phyloP scores from a whole-genome alignment of 176 grass and related monocot species.

The Aegilops bicornis region DNA sequence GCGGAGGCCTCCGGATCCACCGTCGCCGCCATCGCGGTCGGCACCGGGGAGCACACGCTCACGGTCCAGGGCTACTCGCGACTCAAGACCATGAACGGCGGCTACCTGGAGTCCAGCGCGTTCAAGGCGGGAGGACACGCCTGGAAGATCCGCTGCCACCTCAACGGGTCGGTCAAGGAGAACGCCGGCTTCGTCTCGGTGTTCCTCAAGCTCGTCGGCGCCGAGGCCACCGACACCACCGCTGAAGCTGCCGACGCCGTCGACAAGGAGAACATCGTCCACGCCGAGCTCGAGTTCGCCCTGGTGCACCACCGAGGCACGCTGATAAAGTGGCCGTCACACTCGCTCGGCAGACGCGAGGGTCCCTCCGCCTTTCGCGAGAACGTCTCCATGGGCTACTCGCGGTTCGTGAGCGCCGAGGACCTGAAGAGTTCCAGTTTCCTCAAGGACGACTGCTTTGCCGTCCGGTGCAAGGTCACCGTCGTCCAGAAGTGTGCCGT shows the following conservation, averaged over 20 bases:
- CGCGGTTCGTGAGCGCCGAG: neutral
- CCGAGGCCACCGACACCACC: neutral
- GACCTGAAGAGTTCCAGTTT: neutral
- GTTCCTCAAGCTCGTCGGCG: neutral
- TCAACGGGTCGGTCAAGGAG: neutral
- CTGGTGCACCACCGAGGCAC: neutral
- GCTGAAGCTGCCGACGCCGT: no score
- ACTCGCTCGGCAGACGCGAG: neutral
- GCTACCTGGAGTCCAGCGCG: neutral
- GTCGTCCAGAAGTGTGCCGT: neutral
- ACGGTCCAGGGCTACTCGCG: neutral
- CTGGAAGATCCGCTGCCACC: neutral
- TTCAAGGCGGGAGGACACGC: neutral
- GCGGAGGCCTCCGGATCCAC: neutral
- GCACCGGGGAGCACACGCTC: neutral
- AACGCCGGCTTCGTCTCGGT: neutral
- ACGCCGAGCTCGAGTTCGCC: neutral
- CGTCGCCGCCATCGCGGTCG: neutral
- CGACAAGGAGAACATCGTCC: neutral
- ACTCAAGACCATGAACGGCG: neutral
- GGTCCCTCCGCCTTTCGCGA: neutral
- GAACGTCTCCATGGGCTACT: neutral
- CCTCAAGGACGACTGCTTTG: neutral
- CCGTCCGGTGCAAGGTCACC: neutral
- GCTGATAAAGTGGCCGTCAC: neutral